phyloP scores from a whole-genome alignment of 768 basidiomycete species.

The Phylloporus arenicola region DNA sequence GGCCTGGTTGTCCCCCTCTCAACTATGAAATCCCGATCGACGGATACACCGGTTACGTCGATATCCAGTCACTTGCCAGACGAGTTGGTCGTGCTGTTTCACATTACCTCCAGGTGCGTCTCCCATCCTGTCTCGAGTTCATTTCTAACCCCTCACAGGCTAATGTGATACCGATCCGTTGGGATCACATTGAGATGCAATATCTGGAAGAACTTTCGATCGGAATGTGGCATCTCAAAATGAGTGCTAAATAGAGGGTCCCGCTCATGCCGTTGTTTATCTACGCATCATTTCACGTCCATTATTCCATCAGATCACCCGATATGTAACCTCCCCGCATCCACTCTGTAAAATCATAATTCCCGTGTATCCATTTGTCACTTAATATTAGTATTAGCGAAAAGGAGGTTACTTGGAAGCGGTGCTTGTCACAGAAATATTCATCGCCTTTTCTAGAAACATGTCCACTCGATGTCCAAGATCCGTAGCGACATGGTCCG shows the following conservation, averaged over 20 bases:
- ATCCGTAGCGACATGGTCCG: not conserved
- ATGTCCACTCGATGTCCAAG: no score
- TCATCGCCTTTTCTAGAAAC: no score
- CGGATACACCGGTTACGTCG: conserved; percentile 57
- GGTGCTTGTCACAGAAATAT: no score
- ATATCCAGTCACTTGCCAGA: conserved; percentile 61
- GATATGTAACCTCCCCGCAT: conserved; percentile 9
- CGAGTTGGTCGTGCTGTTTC: conserved; percentile 65
- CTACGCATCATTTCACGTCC: conserved; percentile 7
- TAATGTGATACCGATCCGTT: conserved; percentile 62
- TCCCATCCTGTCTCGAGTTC: conserved; percentile 2
- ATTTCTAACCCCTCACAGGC: conserved; percentile 37
- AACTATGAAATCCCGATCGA: conserved; percentile 74
- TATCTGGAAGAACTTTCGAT: conserved; percentile 64
- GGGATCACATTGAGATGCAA: conserved; percentile 65
- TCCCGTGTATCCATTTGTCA: conserved; percentile 16
- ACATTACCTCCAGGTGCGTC: conserved; percentile 64
- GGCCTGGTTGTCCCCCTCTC: conserved; percentile 64
- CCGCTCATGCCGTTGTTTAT: conserved; percentile 1
- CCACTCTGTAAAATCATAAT: conserved; percentile 18
- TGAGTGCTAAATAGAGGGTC: conserved; percentile 28
- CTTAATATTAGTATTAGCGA: no score
- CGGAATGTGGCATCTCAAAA: conserved; percentile 71
- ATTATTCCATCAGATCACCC: conserved; percentile 8
- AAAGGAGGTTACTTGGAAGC: no score